A percentile compares a stretch with the other conserved stretches of the same genome.
phyloP scores from a whole-genome alignment of 306 rosid genomes.

The Gastrolobium villosum region DNA sequence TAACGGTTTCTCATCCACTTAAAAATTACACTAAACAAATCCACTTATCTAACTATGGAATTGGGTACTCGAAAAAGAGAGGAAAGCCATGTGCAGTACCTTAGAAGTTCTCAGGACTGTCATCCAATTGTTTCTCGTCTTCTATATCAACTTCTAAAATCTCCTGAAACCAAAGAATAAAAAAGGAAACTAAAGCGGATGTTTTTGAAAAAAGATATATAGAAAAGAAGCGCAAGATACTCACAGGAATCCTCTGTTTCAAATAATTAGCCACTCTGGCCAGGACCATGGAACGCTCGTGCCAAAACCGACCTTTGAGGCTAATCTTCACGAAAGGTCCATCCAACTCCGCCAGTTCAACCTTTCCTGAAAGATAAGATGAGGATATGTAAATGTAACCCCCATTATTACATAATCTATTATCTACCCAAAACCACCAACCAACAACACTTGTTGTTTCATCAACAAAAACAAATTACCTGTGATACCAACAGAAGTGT shows the following conservation, averaged over 20 bases:
- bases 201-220: neutral
- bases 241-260: slow-evolving; percentile 91
- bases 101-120: slow-evolving; percentile 86
- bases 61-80: neutral
- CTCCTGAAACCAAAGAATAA: slow-evolving; percentile 63
- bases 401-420: neutral
- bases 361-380: slow-evolving; percentile 61
- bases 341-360: slow-evolving; percentile 79
- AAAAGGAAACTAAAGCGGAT: neutral
- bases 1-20: slow-evolving; percentile 8
- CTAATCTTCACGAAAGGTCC: slow-evolving; percentile 92
- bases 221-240: slow-evolving; percentile 31
- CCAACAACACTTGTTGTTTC: neutral
- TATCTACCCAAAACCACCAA: neutral
- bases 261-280: slow-evolving; percentile 86
- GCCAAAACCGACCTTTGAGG: slow-evolving; percentile 96
- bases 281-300: slow-evolving; percentile 72
- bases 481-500: slow-evolving; percentile 90
- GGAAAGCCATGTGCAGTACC: slow-evolving; percentile 1
- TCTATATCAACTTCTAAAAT: slow-evolving; percentile 93
- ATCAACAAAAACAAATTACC: slow-evolving; percentile 45
- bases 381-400: neutral
- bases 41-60: neutral
- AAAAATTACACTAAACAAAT: slow-evolving; percentile 14
- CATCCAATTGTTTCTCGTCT: slow-evolving; percentile 95